A percentile compares a stretch with the other conserved stretches of the same genome.
Evolutionary conservation across 768 basidiomycete species (phyloP).

Genomic region (Termitomyces sp.): DNA sequence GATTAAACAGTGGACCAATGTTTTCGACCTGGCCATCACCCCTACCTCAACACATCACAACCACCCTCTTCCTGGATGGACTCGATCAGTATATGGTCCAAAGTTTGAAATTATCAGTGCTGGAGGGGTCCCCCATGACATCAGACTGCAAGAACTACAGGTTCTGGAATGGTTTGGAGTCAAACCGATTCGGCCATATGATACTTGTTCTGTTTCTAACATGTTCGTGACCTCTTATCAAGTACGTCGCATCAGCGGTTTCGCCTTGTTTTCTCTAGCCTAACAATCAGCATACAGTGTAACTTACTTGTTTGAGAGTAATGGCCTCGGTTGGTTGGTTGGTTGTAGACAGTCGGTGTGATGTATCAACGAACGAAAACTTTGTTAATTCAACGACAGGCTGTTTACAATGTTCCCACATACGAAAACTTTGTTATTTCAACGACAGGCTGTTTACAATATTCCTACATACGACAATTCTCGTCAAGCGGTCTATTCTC

Average conservation of each 20-base stretch:
- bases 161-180: conserved; percentile 44
- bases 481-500: background rate
- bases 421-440: background rate
- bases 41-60: conserved; percentile 35
- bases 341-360: no score
- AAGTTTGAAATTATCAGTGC: conserved; percentile 44
- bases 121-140: conserved; percentile 42
- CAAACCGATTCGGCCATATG: conserved; percentile 7
- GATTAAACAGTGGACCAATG: conserved; percentile 54
- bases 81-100: conserved; percentile 41
- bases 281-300: background rate
- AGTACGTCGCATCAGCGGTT: background rate
- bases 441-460: background rate
- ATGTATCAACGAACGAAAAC: background rate
- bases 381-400: background rate
- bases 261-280: background rate
- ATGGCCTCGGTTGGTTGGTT: background rate
- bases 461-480: background rate
- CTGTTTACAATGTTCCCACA: background rate
- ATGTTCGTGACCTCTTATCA: background rate
- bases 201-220: background rate
- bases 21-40: conserved; percentile 41
- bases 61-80: conserved; percentile 42
- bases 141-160: conserved; percentile 40
- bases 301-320: background rate